Evolutionary conservation across 176 grass and related monocot genomes (phyloP), one percentile per base, ranked within the genome.

Genomic region (Panicum miliaceum): DNA sequence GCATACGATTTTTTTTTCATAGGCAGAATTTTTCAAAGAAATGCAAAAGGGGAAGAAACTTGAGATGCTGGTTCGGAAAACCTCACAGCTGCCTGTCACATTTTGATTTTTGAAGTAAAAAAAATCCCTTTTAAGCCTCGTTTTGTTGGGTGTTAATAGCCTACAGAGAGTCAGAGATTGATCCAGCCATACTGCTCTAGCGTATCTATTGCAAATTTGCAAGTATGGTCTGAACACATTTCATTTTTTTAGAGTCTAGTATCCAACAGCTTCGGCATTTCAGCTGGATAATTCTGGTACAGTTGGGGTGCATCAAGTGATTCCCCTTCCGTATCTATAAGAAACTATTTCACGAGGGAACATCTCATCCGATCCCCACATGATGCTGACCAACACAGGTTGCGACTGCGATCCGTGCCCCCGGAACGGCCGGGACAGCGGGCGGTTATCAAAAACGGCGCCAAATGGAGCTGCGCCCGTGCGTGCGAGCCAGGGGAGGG

Each of bases 391-490:
- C 61, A 84, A 22, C 76, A 63, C 26, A 7, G 37, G 61, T 26
- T 45, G 78, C 29, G 70, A 41, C 51, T 61, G 71, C 77, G 71
- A 61, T 47, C 64, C 77, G 58, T 34, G 43, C 64, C 35, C 56
- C 23, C 71, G 36, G 50, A 82, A 85, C 65, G 64, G 58, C 50
- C 59, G 51, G 82, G 66, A 68, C 61, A 68, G 74, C 43, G 43
- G 74, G 57, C 64, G 51, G 77, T 72, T 86, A 56, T 19, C 74
- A 71, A 79, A 79, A 73, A 86, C 71, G 92, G 84, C 90, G 87
- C 95, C 95, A 93, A 93, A 88, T 94, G 95, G 87, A 87, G 78
- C 79, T 25, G 68, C 66, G 80, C 81, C 80, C 83, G 71, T 70
- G 75, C 82, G 77, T 42, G 67, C 77, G 83, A 41, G 68, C 32